These are phyloP conservation scores for Hyphopichia khmerensis DNA, from an alignment of 1,139 yeast species.

Conservation along the genomic window DNA sequence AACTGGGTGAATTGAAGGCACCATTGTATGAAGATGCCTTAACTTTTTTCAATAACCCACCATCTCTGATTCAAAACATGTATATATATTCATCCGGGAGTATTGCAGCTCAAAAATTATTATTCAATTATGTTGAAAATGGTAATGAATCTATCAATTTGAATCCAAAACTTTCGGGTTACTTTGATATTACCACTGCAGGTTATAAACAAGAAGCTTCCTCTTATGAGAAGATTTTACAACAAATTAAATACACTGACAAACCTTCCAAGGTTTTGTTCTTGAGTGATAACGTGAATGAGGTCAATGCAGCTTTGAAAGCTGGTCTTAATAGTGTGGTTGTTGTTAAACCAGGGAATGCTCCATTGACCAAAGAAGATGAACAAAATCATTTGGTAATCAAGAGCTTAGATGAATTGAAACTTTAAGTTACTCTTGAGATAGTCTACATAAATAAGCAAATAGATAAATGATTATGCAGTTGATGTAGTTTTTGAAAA, in stretches of 20 bases:
- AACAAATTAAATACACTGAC: conserved; percentile 34
- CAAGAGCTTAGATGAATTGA: conserved; percentile 15
- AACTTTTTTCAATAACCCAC: conserved; percentile 45
- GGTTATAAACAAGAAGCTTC: conserved; percentile 63
- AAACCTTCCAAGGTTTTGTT: conserved; percentile 49
- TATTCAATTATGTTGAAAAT: conserved; percentile 61
- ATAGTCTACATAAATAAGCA: no score
- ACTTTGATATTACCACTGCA: conserved; percentile 82
- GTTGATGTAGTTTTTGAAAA: no score
- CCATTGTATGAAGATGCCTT: conserved; percentile 79
- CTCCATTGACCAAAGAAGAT: conserved; percentile 42
- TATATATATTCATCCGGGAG: conserved; percentile 93
- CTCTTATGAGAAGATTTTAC: conserved; percentile 61
- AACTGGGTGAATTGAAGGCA: conserved; percentile 68
- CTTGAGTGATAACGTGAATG: conserved; percentile 71
- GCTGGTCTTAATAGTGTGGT: conserved; percentile 63
- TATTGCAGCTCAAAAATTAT: conserved; percentile 76
- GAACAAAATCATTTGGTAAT: conserved; percentile 18
- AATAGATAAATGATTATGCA: background rate
- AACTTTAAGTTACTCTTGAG: conserved; percentile 1
- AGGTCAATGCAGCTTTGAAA: conserved; percentile 67
- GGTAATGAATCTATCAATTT: conserved; percentile 40
- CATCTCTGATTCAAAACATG: conserved; percentile 26
- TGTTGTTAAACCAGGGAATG: conserved; percentile 78
- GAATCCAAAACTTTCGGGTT: conserved; percentile 56